Conservation (phyloP, 2,329 filamentous ascomycete species). For the Laburnicola sp. region DNA sequence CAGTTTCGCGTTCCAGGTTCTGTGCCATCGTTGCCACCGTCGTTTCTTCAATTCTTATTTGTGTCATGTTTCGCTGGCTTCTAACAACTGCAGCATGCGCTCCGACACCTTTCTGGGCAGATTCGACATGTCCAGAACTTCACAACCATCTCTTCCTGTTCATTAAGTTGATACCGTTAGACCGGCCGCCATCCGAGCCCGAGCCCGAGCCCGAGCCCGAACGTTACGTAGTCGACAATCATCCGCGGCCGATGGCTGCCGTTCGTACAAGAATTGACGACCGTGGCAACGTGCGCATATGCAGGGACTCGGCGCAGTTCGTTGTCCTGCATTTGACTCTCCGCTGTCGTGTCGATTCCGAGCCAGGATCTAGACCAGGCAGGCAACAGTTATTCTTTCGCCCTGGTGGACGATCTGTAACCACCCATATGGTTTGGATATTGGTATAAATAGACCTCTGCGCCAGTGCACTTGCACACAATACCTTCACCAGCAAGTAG, state of each 20-base stretch:
- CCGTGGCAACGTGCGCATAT: conserved; percentile 25
- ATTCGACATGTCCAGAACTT: conserved; percentile 60
- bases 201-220: conserved; percentile 62
- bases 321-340: conserved; percentile 16
- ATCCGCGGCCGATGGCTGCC: conserved; percentile 60
- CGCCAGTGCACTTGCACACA: no score
- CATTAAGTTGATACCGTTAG: conserved; percentile 53
- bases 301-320: conserved; percentile 37
- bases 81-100: conserved; percentile 30
- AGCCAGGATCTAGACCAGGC: no score
- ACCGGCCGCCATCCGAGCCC: conserved; percentile 70
- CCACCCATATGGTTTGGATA: no score
- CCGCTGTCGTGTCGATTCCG: no score
- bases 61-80: conserved; percentile 33
- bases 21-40: conserved; percentile 31
- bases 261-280: conserved; percentile 40
- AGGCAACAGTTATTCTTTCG: no score
- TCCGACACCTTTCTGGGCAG: conserved; percentile 52
- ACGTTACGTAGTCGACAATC: conserved; percentile 70
- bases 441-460: no score
- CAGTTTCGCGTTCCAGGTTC: conserved; percentile 23
- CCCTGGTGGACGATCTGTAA: no score
- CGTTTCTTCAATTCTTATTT: conserved; percentile 24
- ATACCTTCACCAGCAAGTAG: no score
- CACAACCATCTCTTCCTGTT: conserved; percentile 53